These are phyloP conservation scores for Rhododendron ovatum DNA, from an alignment of 148 eudicot species.

Conservation along the genomic window DNA sequence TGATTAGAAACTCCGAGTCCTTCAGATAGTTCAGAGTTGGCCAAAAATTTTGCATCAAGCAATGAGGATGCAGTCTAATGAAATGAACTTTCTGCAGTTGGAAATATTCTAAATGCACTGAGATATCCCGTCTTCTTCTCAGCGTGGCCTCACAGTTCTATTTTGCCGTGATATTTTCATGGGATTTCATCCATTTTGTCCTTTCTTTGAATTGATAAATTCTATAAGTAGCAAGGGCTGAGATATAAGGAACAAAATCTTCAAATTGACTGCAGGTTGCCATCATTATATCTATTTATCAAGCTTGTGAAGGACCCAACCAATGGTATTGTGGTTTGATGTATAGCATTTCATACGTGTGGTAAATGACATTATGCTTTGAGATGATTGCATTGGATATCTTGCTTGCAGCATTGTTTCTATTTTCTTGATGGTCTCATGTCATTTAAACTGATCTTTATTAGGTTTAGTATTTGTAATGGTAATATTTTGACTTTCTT, in stretches of 20 bases:
- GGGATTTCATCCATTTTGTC: neutral
- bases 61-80: neutral
- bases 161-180: neutral
- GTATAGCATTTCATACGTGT: neutral
- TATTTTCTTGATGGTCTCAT: neutral
- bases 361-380: neutral
- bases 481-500: neutral
- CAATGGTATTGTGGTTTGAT: neutral
- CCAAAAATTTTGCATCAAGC: neutral
- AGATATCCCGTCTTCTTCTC: neutral
- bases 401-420: neutral
- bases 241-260: neutral
- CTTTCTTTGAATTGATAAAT: neutral
- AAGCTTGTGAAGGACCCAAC: neutral
- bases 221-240: neutral
- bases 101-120: neutral
- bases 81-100: slow-evolving; percentile 2
- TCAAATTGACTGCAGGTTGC: neutral
- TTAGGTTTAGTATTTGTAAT: neutral
- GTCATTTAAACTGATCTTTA: neutral
- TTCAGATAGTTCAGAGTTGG: neutral
- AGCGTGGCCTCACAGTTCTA: neutral
- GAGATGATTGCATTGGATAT: neutral
- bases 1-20: neutral
- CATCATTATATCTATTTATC: neutral